Percentiles rank a stretch among this genome's conserved stretches.
These are phyloP conservation scores for Staphylotrichum tortipilum DNA, from an alignment of 495 filamentous ascomycete species.

Conservation along the genomic window DNA sequence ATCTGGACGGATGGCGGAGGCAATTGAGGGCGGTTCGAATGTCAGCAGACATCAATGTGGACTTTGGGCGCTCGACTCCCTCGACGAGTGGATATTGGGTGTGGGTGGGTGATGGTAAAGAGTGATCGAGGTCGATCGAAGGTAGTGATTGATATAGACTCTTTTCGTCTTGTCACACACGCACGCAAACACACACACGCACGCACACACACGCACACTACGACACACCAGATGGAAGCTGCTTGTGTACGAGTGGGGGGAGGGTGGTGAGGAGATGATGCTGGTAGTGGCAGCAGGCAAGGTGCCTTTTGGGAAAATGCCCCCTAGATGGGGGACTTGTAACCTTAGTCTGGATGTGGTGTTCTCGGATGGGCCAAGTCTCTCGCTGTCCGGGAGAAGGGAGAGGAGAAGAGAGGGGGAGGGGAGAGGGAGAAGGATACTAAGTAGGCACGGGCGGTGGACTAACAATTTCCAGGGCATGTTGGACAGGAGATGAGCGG, in stretches of 20 bases:
- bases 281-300: neutral
- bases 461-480: slow-evolving; percentile 9
- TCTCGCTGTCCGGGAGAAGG: neutral
- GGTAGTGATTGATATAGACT: neutral
- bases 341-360: slow-evolving; percentile 7
- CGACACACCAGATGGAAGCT: neutral
- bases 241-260: slow-evolving; percentile 3
- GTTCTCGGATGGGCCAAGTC: slow-evolving; percentile 1
- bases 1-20: slow-evolving; percentile 60
- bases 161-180: neutral
- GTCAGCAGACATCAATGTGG: slow-evolving; percentile 70
- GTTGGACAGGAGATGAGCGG: slow-evolving; percentile 3
- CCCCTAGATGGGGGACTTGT: slow-evolving; percentile 22
- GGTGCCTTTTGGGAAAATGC: slow-evolving; percentile 13
- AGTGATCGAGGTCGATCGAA: neutral
- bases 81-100: neutral
- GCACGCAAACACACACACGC: neutral
- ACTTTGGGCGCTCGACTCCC: slow-evolving; percentile 20
- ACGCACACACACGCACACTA: neutral
- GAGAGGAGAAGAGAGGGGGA: neutral
- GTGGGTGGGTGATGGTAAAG: neutral
- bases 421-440: neutral
- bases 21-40: slow-evolving; percentile 59
- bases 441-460: slow-evolving; percentile 9
- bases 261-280: neutral